Base-by-base conservation (phyloP, 305 asterid species). In the Euphrasia arctica region DNA sequence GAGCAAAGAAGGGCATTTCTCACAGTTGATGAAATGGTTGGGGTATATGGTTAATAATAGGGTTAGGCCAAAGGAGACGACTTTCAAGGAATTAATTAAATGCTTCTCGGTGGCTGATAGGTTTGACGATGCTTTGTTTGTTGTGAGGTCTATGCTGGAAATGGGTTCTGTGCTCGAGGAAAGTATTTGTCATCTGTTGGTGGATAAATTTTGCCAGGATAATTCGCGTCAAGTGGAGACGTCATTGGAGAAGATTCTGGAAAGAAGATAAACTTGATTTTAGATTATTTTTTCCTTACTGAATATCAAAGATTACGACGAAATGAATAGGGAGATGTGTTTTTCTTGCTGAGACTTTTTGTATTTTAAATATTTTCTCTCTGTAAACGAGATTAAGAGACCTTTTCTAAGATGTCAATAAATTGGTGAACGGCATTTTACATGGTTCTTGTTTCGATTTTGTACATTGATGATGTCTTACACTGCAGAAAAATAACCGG, bases 131-230 rank as follows among this genome's bases (percentile, higher is more conserved):
- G 88, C 83, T 36, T 62, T 78, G 49, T 59, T 69, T 64, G 70
- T 88, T 56, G 63, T 83, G 47, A 75, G 31, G 58, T 73, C 80
- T 72, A 83, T 81, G 87, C 72, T 80, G 70, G 74, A 80, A 72
- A 50, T 78, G 64, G 90, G 90, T 32, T 79, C 74, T 74, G 62
- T 64, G 22, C 74, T 73, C 3, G 64, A 66, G 65, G 63, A 69
- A 69, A 54, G 65, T 67, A 49, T 71, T 65, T 68, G 79, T 60
- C 41, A 9, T 72, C 75, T 70, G 54, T 57, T 79, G 69, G 86
- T 81, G 62, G 49, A 62, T 66, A 74, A 77, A 77, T 80, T 80
- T 41, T 78, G 89, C 75, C 73, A 67, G 63, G 84, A 66, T 65
- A 60, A 70, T 64, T 39, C 62, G 10, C 70, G 29, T 18, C 63